Evolutionary conservation across 768 basidiomycete genomes (phyloP).

Genomic region (Boletus pseudo-olivaceus): DNA sequence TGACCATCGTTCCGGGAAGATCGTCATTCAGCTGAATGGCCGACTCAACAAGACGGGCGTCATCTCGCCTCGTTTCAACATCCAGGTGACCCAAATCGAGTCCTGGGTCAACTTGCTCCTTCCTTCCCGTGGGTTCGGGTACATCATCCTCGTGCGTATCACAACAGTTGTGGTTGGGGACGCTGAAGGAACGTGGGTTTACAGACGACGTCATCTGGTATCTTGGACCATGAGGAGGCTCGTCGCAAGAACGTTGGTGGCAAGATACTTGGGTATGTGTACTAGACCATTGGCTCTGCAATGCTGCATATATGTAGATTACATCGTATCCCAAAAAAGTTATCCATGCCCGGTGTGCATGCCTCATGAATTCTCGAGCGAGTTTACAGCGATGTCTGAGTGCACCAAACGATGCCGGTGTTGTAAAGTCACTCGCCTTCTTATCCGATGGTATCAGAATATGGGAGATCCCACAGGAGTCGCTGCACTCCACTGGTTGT

Average conservation of each 20-base stretch:
- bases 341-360: not conserved
- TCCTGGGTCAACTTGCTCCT: slow-evolving; percentile 96
- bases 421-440: not conserved
- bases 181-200: not conserved
- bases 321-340: slow-evolving; percentile 15
- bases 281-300: slow-evolving; percentile 45
- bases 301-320: slow-evolving; percentile 20
- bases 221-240: slow-evolving; percentile 98
- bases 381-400: not conserved
- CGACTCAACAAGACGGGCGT: slow-evolving; percentile 99
- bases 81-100: slow-evolving; percentile 90
- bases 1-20: slow-evolving; percentile 97
- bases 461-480: too few species aligned
- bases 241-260: slow-evolving; percentile 98
- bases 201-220: slow-evolving; percentile 95
- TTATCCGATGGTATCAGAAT: not conserved
- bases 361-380: not conserved
- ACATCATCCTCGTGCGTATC: slow-evolving; percentile 82
- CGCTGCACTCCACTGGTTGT: too few species aligned
- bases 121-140: slow-evolving; percentile 94
- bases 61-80: slow-evolving; percentile 98
- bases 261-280: slow-evolving; percentile 90
- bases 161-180: not conserved
- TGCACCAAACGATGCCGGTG: not conserved
- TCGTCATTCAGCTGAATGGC: slow-evolving; percentile 97